Evolutionary conservation across 768 basidiomycete genomes (phyloP).

Genomic region (Leccinum olivaceopallidum): DNA sequence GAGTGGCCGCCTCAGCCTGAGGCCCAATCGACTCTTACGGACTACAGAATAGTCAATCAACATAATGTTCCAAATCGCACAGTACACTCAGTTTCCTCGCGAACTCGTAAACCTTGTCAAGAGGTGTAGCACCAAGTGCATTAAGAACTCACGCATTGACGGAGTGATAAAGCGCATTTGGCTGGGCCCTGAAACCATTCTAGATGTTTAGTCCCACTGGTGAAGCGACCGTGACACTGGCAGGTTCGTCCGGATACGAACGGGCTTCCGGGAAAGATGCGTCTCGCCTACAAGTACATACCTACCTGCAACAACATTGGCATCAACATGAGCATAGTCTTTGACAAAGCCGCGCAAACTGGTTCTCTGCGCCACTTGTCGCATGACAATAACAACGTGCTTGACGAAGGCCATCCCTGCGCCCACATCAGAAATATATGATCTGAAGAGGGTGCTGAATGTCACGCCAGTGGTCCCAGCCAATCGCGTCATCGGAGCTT

Average conservation of each 20-base stretch:
- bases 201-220: background rate
- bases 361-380: constrained; percentile 34
- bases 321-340: constrained; percentile 34
- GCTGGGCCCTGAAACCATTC: no score
- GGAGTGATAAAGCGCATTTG: no score
- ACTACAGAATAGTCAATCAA: no score
- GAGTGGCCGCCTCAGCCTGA: no score
- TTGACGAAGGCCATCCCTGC: constrained; percentile 36
- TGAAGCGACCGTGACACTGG: background rate
- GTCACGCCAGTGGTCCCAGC: constrained; percentile 39
- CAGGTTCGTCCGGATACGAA: constrained; percentile 7
- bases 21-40: no score
- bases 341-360: constrained; percentile 40
- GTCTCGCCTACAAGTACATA: constrained; percentile 39
- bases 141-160: no score
- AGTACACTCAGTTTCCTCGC: no score
- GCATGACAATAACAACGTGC: constrained; percentile 36
- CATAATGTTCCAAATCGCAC: no score
- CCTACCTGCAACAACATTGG: constrained; percentile 33
- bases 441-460: constrained; percentile 10
- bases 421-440: constrained; percentile 19
- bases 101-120: no score
- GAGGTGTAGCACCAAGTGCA: no score
- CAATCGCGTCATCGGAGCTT: constrained; percentile 41
- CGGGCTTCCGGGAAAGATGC: constrained; percentile 33